phyloP scores from a whole-genome alignment of 495 filamentous ascomycete species.

The Daldinia concentrica region DNA sequence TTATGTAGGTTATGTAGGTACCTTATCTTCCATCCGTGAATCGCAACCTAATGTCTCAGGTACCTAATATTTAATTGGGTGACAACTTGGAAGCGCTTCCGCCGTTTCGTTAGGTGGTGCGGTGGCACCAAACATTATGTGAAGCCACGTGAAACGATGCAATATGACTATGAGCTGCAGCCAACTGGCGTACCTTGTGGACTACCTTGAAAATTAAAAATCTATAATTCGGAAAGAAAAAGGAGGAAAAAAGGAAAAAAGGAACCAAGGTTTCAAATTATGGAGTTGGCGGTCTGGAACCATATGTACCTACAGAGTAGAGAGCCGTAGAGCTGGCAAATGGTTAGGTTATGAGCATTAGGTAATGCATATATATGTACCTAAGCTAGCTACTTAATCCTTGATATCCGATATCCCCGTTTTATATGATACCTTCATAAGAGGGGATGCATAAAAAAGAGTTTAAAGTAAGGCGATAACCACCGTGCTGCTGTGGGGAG shows the following conservation, averaged over 20 bases:
- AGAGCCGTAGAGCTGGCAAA: not conserved
- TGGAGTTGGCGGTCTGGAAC: not conserved
- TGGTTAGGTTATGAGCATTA: not conserved
- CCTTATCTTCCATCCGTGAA: slow-evolving; percentile 2
- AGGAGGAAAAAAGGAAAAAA: no score
- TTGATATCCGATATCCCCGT: not conserved
- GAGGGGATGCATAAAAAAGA: no score
- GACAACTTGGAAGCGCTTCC: slow-evolving; percentile 9
- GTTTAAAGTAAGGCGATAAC: not conserved
- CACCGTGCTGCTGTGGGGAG: not conserved
- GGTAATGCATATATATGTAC: not conserved
- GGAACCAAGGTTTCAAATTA: not conserved
- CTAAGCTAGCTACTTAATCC: not conserved
- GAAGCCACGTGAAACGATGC: slow-evolving; percentile 38
- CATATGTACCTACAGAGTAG: no score
- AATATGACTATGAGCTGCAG: slow-evolving; percentile 19
- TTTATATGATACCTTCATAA: not conserved
- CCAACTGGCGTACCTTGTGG: not conserved
- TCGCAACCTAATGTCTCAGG: not conserved
- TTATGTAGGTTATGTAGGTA: not conserved
- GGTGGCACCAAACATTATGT: slow-evolving; percentile 36
- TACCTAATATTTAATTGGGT: slow-evolving; percentile 30
- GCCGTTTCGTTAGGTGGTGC: slow-evolving; percentile 18
- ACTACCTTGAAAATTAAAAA: no score
- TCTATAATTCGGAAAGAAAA: no score